A percentile compares a stretch with the other conserved stretches of the same genome.
Conservation (phyloP, 2,329 filamentous ascomycete genomes). For the Zymoseptoria crescenta region DNA sequence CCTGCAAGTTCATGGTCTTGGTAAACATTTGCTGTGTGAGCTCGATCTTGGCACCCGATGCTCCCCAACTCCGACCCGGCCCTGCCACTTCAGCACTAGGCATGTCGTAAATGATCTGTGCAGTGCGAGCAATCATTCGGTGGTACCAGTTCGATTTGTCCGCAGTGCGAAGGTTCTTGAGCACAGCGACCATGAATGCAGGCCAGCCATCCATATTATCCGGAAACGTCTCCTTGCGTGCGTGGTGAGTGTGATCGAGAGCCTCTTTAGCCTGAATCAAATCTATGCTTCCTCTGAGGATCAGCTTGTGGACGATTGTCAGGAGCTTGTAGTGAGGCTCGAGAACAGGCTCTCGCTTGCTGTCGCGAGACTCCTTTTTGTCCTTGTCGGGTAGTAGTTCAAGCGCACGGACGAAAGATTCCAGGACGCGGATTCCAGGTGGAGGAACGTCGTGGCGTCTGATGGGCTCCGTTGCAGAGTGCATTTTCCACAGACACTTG, state of each 20-base stretch:
- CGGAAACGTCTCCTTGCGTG: conserved; percentile 41
- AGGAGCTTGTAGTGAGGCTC: conserved; percentile 92
- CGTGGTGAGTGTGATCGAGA: conserved; percentile 48
- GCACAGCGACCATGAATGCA: conserved; percentile 54
- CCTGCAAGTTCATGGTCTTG: conserved; percentile 88
- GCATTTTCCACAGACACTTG: conserved; percentile 69
- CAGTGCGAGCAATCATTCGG: conserved; percentile 71
- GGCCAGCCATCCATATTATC: conserved; percentile 48
- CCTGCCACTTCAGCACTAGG: conserved; percentile 1
- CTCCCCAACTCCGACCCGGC: conserved; percentile 31
- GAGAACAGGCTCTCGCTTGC: conserved; percentile 66
- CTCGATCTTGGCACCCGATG: conserved; percentile 62
- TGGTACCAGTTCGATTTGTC: conserved; percentile 97
- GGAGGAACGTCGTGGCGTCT: conserved; percentile 22
- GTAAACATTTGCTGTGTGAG: conserved; percentile 81
- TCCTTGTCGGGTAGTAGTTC: conserved; percentile 46
- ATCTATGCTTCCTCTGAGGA: conserved; percentile 40
- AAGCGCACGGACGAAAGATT: conserved; percentile 52
- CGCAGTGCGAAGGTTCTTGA: conserved; percentile 54
- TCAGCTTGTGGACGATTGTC: conserved; percentile 73
- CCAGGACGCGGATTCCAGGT: conserved; percentile 43
- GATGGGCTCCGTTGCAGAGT: conserved; percentile 31
- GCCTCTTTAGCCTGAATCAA: conserved; percentile 42
- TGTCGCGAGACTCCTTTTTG: conserved; percentile 47
- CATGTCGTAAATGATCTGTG: conserved; percentile 48